Base-by-base conservation (phyloP, 1,284 basidiomycete genomes). In the Cryptococcus sp. region DNA sequence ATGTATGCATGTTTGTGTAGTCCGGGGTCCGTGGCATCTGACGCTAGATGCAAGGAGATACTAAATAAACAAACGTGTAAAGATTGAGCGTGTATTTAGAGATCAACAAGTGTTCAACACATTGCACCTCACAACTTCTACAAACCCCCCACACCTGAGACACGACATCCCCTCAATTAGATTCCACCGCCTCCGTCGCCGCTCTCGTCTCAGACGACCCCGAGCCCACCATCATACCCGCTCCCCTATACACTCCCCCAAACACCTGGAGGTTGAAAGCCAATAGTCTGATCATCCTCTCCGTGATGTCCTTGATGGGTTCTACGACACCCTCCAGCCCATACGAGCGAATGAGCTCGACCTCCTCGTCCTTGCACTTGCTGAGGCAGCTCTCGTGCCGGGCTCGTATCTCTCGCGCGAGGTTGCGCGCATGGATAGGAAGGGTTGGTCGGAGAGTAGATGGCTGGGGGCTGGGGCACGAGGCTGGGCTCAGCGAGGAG, bases 251-350 rank as follows among this genome's bases (percentile, higher is more conserved):
- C 16, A 59, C 44, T 21, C 49, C 52, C n/a, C 36, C 55, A 54
- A 69, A 71, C 13, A 66, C 63, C 9, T 47, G 52, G n/a, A 69
- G 47, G 51, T 71, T 69, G 54, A 71, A 71, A 12, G 59, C 59
- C 16, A 58, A 59, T 23, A 69, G 62, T 51, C 52, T 60, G 24
- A 55, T 49, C 60, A 71, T 65, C 24, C 63, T 55, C 44, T 58
- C 54, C 5, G 59, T 56, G 12, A 69, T 40, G 3, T 59, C 63
- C 28, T 53, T 56, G 18, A 71, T 52, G 1, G 66, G 63, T 15
- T 47, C 55, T n/a, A 37, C 46, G 15, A 68, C 43, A 20, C 52
- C 44, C 23, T 60, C 61, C n/a, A 70, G 52, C 5, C 57, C 60
- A 15, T 43, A 28, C 13, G 20, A 50, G 21, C 39, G 44, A 39